Evolutionary conservation across 1,284 basidiomycete genomes (phyloP), one percentile per base, ranked within the genome.

Genomic region (Puccinia sorghi): DNA sequence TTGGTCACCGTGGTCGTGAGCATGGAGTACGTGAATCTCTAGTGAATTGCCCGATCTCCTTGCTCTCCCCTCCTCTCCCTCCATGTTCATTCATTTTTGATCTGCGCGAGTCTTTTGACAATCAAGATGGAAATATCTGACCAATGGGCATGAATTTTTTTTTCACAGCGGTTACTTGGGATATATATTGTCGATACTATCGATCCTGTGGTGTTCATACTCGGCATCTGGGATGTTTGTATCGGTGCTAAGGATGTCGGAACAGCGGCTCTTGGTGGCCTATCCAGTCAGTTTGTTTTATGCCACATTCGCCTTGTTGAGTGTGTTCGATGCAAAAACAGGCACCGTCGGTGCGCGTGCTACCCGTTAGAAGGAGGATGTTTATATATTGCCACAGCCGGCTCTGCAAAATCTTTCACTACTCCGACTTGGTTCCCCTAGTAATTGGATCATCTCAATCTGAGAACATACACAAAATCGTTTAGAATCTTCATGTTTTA

Each of bases 201-300:
- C 91, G 1, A 93, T 97, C 81, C 84, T 93, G 56, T 97, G 94
- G 94, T 97, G 94, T 86, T 96, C 95, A 57, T 94, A 95, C 83
- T 90, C 94, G 8, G 94, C 94, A 17, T 94, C 93, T 11, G 91
- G 91, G 8, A 97, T 97, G 80, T 97, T 97, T 82, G 93, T 95
- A 25, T 91, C 92, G 1, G 93, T 97, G 22, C 87, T 97, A 69
- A 89, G 92, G 80, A 95, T 97, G 92, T 93, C 93, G 41, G 91
- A 94, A 81, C 94, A 97, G 84, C 88, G 94, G 66, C 86, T 97
- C 61, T 88, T 97, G 25, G 94, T 97, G 56, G 94, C 94, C 81
- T 97, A 97, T 85, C 94, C 94, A 17, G 90, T 97, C 73, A 93
- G 92, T 63, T 86, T 97, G 74, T 86, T 97, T 59, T 97, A 95